Percentiles rank a stretch among this genome's conserved stretches.
Conservation (phyloP, 441 rosid species). For the Metrosideros polymorpha region DNA sequence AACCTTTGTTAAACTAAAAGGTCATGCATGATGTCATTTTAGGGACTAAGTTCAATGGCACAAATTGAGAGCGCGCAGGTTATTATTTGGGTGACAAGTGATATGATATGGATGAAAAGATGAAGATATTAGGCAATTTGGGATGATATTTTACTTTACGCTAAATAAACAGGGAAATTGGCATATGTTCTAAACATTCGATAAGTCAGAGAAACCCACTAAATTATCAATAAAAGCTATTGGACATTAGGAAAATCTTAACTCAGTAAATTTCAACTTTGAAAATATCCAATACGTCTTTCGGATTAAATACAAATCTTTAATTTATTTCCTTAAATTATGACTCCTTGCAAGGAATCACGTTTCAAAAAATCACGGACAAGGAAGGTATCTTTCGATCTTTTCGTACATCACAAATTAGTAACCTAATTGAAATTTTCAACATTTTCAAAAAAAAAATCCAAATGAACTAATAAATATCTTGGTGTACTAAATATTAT, state of each 20-base stretch:
- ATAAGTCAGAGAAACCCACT: not conserved
- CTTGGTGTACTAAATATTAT: not conserved
- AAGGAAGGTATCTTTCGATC: not conserved
- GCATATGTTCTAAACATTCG: not conserved
- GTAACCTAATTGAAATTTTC: not conserved
- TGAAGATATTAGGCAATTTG: not conserved
- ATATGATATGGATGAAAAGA: not conserved
- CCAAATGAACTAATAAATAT: not conserved
- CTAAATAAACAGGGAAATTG: not conserved
- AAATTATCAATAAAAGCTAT: not conserved
- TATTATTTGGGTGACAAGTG: not conserved
- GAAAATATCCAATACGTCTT: not conserved
- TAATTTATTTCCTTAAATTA: not conserved
- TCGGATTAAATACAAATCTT: not conserved
- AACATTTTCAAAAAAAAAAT: not conserved
- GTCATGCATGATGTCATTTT: not conserved
- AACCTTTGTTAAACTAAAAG: not conserved
- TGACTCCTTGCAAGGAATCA: not conserved
- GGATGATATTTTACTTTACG: not conserved
- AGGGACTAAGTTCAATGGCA: not conserved
- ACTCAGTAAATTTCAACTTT: not conserved
- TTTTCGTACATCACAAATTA: not conserved
- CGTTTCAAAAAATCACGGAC: not conserved
- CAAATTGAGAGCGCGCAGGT: not conserved
- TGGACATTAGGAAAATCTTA: not conserved